Percentiles rank a stretch among this genome's conserved stretches.
Conservation (phyloP, 495 filamentous ascomycete species). For the Thozetella sp. region DNA sequence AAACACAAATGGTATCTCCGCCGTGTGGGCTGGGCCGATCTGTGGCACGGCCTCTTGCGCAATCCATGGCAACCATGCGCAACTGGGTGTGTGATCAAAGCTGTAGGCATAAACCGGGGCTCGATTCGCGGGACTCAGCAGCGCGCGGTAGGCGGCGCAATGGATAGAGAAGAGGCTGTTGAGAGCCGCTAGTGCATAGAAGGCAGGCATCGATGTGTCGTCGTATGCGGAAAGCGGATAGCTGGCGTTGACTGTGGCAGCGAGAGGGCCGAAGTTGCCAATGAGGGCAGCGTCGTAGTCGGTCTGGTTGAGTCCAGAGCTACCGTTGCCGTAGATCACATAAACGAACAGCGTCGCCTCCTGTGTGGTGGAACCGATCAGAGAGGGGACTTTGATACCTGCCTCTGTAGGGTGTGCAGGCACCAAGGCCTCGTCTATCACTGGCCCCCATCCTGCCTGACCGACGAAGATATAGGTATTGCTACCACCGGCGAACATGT, state of each 20-base stretch:
- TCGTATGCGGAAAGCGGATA: constrained; percentile 22
- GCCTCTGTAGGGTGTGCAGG: constrained; percentile 28
- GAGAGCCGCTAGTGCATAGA: constrained; percentile 13
- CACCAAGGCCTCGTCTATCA: constrained; percentile 34
- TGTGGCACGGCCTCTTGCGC: constrained; percentile 10
- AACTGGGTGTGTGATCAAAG: constrained; percentile 33
- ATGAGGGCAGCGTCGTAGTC: constrained; percentile 24
- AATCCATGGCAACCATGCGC: constrained; percentile 24
- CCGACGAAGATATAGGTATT: constrained; percentile 12
- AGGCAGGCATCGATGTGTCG: constrained; percentile 11
- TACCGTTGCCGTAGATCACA: constrained; percentile 12
- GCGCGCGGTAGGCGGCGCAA: constrained; percentile 29
- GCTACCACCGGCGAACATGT: constrained; percentile 4
- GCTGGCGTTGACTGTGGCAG: constrained; percentile 26
- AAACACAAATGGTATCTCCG: constrained; percentile 44
- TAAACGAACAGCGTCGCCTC: constrained; percentile 20
- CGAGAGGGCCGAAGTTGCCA: constrained; percentile 29
- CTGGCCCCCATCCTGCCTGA: constrained; percentile 19
- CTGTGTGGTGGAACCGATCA: constrained; percentile 29
- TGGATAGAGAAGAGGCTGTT: constrained; percentile 28
- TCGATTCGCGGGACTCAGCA: constrained; percentile 17
- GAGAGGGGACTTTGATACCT: constrained; percentile 32
- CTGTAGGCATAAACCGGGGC: constrained; percentile 32
- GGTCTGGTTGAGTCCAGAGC: constrained; percentile 13
- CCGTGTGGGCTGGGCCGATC: constrained; percentile 33